These are phyloP conservation scores for Phytophthora chlamydospora DNA, from an alignment of 352 stramenopile species.

Conservation along the genomic window DNA sequence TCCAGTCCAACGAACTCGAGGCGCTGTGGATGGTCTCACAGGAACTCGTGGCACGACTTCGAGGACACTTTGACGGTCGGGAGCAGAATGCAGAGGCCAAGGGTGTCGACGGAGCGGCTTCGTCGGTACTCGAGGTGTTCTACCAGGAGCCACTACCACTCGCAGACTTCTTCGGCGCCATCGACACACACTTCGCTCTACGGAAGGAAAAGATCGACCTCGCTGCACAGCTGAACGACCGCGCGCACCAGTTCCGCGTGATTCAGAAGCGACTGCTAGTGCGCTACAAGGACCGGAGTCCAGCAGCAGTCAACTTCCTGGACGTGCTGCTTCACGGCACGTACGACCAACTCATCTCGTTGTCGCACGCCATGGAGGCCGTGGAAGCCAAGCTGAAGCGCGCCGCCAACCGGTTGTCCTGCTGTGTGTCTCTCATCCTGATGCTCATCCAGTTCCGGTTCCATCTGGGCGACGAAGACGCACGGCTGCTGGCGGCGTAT, in stretches of 20 bases:
- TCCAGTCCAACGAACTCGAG: constrained; percentile 87
- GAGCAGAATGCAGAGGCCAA: constrained; percentile 30
- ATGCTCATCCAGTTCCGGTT: constrained; percentile 88
- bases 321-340: constrained; percentile 89
- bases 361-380: constrained; percentile 76
- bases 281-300: constrained; percentile 91
- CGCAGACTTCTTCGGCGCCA: constrained; percentile 86
- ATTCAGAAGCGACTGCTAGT: constrained; percentile 91
- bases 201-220: constrained; percentile 71
- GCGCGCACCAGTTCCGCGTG: constrained; percentile 87
- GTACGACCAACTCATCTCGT: constrained; percentile 80
- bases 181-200: constrained; percentile 86
- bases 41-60: constrained; percentile 77
- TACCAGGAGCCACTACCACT: constrained; percentile 88
- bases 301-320: constrained; percentile 75
- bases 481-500: constrained; percentile 63
- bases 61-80: constrained; percentile 43
- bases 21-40: constrained; percentile 80
- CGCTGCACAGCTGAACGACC: constrained; percentile 78
- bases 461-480: constrained; percentile 68
- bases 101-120: constrained; percentile 18
- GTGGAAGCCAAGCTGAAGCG: constrained; percentile 57
- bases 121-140: constrained; percentile 55
- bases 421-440: constrained; percentile 78
- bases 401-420: constrained; percentile 70